Percentiles rank a stretch among this genome's conserved stretches.
These are phyloP conservation scores for Thalassiosira profunda DNA, from an alignment of 108 stramenopile genomes.

Conservation along the genomic window DNA sequence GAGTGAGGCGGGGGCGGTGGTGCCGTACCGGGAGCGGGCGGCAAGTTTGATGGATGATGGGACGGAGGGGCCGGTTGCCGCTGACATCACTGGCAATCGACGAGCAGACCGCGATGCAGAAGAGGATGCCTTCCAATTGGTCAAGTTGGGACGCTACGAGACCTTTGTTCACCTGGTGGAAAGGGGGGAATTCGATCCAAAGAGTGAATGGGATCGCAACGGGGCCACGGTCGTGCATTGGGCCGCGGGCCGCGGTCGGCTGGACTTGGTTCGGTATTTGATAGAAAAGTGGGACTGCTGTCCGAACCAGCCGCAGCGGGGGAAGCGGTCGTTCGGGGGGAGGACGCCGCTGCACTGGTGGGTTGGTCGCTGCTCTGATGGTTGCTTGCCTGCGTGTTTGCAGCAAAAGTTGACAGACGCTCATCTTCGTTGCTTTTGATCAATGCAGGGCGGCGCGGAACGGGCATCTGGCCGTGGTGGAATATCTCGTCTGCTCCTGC, in stretches of 20 bases:
- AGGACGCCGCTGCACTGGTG: slow-evolving; percentile 83
- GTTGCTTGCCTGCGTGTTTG: not conserved
- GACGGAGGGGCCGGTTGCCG: not conserved
- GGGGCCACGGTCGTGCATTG: slow-evolving; percentile 77
- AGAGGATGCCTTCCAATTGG: slow-evolving; percentile 36
- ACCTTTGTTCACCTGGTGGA: slow-evolving; percentile 25
- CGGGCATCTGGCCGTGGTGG: slow-evolving; percentile 71
- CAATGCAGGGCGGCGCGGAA: slow-evolving; percentile 90
- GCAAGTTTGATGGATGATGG: not conserved
- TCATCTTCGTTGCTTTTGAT: not conserved
- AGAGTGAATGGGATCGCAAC: slow-evolving; percentile 55
- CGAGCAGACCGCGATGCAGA: not conserved
- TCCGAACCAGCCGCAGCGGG: slow-evolving; percentile 62
- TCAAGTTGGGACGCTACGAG: slow-evolving; percentile 35
- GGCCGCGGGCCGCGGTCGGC: slow-evolving; percentile 80
- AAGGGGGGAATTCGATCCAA: slow-evolving; percentile 12
- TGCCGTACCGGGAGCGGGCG: slow-evolving; percentile 35
- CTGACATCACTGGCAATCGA: not conserved
- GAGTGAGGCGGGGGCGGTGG: slow-evolving; percentile 46
- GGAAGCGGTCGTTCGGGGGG: slow-evolving; percentile 81
- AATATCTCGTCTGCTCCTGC: slow-evolving; percentile 56
- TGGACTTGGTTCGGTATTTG: slow-evolving; percentile 65
- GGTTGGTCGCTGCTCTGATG: not conserved
- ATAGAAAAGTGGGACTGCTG: slow-evolving; percentile 59
- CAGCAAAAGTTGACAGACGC: not conserved